These are phyloP conservation scores for Penicillium egyptiacum DNA, from an alignment of 495 filamentous ascomycete genomes.

Conservation along the genomic window DNA sequence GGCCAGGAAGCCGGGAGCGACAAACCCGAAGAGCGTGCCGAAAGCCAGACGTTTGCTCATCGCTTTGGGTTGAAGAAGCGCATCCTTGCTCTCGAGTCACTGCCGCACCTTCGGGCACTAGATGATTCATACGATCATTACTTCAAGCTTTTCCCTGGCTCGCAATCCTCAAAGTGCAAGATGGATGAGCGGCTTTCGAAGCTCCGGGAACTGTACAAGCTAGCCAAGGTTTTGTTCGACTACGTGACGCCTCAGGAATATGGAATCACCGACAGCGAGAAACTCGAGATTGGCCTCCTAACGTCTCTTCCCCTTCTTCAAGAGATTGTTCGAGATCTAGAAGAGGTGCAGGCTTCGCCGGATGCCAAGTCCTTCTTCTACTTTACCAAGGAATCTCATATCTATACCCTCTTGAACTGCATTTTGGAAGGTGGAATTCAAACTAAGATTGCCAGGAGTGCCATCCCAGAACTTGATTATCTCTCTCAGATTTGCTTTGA, in stretches of 20 bases:
- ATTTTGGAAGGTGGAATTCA: slow-evolving; percentile 95
- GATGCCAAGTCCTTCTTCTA: slow-evolving; percentile 96
- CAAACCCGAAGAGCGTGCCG: slow-evolving; percentile 36
- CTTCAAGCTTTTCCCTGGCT: slow-evolving; percentile 82
- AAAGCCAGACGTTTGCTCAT: slow-evolving; percentile 45
- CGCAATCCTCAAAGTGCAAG: slow-evolving; percentile 74
- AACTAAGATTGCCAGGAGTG: slow-evolving; percentile 85
- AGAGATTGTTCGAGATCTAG: slow-evolving; percentile 95
- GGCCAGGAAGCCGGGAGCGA: slow-evolving; percentile 27
- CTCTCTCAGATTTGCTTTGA: slow-evolving; percentile 98
- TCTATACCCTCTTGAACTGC: slow-evolving; percentile 97
- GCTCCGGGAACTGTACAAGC: slow-evolving; percentile 84
- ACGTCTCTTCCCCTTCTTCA: slow-evolving; percentile 90
- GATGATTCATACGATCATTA: slow-evolving; percentile 64
- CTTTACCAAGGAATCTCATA: slow-evolving; percentile 98
- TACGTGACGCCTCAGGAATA: slow-evolving; percentile 99
- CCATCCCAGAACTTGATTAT: slow-evolving; percentile 96
- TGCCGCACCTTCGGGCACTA: slow-evolving; percentile 45
- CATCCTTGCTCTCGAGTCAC: slow-evolving; percentile 41
- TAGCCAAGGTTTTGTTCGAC: slow-evolving; percentile 94
- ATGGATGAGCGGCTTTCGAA: slow-evolving; percentile 81
- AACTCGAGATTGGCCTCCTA: slow-evolving; percentile 93
- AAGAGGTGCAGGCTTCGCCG: slow-evolving; percentile 91
- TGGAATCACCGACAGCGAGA: slow-evolving; percentile 89
- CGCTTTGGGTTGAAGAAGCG: slow-evolving; percentile 51